Conservation (phyloP, 2,329 filamentous ascomycete genomes). For the Phaeophleospora eucalypticola region DNA sequence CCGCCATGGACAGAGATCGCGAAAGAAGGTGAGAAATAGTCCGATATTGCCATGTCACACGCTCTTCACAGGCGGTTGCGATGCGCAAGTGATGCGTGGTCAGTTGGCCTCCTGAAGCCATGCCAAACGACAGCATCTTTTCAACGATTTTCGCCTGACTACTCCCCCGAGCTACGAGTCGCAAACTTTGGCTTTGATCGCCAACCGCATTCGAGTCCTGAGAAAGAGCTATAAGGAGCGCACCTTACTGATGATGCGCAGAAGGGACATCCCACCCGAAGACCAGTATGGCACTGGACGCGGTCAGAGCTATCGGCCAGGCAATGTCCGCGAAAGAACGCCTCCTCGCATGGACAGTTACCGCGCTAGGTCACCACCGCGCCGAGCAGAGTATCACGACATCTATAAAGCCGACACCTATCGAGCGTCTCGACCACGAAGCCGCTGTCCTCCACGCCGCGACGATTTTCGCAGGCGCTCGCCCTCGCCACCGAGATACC, state of each 20-base stretch:
- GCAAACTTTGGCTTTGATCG: too few species aligned
- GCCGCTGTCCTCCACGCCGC: constrained; percentile 28
- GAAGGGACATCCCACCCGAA: constrained; percentile 29
- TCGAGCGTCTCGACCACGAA: constrained; percentile 29
- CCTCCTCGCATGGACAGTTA: constrained; percentile 33
- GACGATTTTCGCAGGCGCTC: constrained; percentile 32
- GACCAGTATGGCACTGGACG: constrained; percentile 34
- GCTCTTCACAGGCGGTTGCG: too few species aligned
- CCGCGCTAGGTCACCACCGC: constrained; percentile 48
- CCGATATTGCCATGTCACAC: not conserved
- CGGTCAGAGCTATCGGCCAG: constrained; percentile 38
- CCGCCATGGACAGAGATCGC: constrained; percentile 36
- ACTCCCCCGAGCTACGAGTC: too few species aligned
- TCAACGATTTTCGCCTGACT: too few species aligned
- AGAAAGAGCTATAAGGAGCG: not conserved
- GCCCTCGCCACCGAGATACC: constrained; percentile 28
- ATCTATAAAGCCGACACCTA: constrained; percentile 27
- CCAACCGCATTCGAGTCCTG: too few species aligned
- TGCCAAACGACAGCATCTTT: too few species aligned
- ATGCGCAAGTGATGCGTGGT: too few species aligned
- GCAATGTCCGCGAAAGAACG: constrained; percentile 29
- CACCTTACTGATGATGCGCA: constrained; percentile 11
- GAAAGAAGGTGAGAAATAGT: constrained; percentile 40
- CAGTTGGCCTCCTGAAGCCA: too few species aligned
- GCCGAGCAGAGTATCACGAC: constrained; percentile 35